Conservation (phyloP, 345 rosid species). For the Linum tenue region DNA sequence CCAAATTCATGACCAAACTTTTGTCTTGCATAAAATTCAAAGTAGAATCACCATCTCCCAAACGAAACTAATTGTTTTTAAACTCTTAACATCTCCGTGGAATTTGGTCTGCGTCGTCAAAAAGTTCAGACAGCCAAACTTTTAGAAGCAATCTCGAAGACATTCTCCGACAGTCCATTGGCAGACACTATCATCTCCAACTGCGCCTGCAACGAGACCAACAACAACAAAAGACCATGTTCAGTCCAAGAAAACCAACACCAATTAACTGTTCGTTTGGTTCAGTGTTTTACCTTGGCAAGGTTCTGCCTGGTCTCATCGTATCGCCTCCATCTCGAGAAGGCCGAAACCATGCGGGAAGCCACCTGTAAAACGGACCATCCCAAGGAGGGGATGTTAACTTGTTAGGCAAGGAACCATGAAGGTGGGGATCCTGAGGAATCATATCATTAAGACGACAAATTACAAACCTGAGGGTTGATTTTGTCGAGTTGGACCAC, state of each 20-base stretch:
- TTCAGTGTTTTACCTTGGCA: conserved; percentile 51
- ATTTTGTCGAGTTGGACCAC: conserved; percentile 83
- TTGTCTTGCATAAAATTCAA: too few species aligned
- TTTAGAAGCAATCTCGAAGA: conserved; percentile 87
- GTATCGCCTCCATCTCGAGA: conserved; percentile 95
- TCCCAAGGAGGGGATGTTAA: background rate
- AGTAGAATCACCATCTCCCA: background rate
- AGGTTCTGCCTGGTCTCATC: conserved; percentile 75
- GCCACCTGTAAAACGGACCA: conserved; percentile 49
- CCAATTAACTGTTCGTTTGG: background rate
- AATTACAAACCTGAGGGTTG: conserved; percentile 66
- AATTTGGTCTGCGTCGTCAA: too few species aligned
- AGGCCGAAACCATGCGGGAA: conserved; percentile 87
- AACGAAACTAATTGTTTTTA: too few species aligned
- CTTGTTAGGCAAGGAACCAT: background rate
- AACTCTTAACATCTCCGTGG: background rate
- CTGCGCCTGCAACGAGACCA: conserved; percentile 53
- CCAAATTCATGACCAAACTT: background rate
- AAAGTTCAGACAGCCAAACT: conserved; percentile 58
- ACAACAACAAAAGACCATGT: background rate
- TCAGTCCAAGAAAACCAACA: background rate
- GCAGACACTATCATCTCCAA: conserved; percentile 85
- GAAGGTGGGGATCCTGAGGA: background rate
- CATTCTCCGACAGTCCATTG: conserved; percentile 90
- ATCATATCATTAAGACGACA: too few species aligned